Evolutionary conservation across 2,329 filamentous ascomycete species (phyloP), one percentile per base, ranked within the genome.

Genomic region (Colletotrichum chlorophyti): DNA sequence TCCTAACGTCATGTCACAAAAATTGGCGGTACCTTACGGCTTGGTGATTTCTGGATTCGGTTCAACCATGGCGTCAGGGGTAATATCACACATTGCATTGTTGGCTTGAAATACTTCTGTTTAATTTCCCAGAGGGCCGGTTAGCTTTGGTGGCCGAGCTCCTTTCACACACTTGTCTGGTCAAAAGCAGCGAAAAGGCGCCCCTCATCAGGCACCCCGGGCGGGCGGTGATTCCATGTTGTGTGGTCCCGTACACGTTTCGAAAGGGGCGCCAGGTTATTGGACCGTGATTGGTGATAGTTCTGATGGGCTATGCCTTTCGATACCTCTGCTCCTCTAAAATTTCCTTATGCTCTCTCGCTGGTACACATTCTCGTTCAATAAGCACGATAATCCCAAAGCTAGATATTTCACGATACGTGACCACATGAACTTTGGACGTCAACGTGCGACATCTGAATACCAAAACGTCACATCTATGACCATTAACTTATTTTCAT

Each of bases 211-310:
- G 43, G 51, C 19, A 40, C 51, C 32, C 31, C 42, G 41, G 23
- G 24, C 15, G 51, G 51, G 42, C 27, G 38, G 31, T 45, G 31
- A 31, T 37, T 24, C 35, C 35, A 27, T 60, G 29, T 60, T 40
- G 40, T 37, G 23, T 26, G 19, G 42, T 41, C 45, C 32, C 45
- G 37, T 49, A 35, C 26, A 24, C 24, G n/a, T n/a, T n/a, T n/a
- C n/a, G n/a, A n/a, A n/a, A n/a, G 42, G 37, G 32, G 59, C 41
- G 21, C 40, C 38, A 34, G 42, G 35, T 58, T 60, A 63, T 61
- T 63, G 49, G 60, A 58, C 48, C 54, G 51, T 60, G 45, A 61
- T 52, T 58, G 48, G 27, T 19, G 54, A 53, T 53, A 29, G 35
- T 24, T 12, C 21, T 35, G 32, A 14, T 50, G 38, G 23, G 23